Evolutionary conservation across 306 rosid genomes (phyloP).

Genomic region (Vigna nakashimae): DNA sequence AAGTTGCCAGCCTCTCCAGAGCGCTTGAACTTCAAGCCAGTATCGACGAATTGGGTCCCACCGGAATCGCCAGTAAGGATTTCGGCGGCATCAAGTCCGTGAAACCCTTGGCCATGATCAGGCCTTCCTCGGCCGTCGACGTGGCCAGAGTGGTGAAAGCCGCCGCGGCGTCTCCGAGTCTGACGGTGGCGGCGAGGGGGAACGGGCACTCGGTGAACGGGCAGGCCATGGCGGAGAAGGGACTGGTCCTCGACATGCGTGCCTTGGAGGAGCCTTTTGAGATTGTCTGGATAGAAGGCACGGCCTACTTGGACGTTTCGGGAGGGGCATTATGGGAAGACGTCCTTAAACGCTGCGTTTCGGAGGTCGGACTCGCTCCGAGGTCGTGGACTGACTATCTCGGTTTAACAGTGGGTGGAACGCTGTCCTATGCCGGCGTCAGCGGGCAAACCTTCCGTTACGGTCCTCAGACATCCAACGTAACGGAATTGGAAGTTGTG

Average conservation of each 20-base stretch:
- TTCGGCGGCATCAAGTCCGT: slow-evolving; percentile 11
- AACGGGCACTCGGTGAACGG: slow-evolving; percentile 13
- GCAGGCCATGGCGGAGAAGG: slow-evolving; percentile 25
- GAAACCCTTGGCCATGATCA: background rate
- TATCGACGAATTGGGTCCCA: slow-evolving; percentile 1
- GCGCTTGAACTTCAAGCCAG: slow-evolving; percentile 34
- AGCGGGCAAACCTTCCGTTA: slow-evolving; percentile 19
- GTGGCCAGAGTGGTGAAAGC: background rate
- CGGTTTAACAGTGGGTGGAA: slow-evolving; percentile 4
- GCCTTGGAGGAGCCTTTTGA: background rate
- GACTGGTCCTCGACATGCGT: slow-evolving; percentile 21
- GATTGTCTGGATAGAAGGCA: slow-evolving; percentile 12
- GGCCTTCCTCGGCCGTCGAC: background rate
- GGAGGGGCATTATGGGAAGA: slow-evolving; percentile 36
- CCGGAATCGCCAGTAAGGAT: slow-evolving; percentile 13
- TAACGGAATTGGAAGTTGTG: slow-evolving; percentile 26
- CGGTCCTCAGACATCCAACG: slow-evolving; percentile 34
- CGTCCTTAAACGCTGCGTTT: slow-evolving; percentile 21
- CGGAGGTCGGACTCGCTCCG: slow-evolving; percentile 7
- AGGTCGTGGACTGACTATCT: slow-evolving; percentile 28
- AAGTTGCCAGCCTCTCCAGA: slow-evolving; percentile 52
- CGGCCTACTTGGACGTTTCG: background rate
- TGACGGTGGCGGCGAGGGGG: slow-evolving; percentile 25
- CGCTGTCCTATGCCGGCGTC: background rate
- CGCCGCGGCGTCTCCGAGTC: background rate